Base-by-base conservation (phyloP, 768 basidiomycete genomes). In the Rhodocollybia butyracea region DNA sequence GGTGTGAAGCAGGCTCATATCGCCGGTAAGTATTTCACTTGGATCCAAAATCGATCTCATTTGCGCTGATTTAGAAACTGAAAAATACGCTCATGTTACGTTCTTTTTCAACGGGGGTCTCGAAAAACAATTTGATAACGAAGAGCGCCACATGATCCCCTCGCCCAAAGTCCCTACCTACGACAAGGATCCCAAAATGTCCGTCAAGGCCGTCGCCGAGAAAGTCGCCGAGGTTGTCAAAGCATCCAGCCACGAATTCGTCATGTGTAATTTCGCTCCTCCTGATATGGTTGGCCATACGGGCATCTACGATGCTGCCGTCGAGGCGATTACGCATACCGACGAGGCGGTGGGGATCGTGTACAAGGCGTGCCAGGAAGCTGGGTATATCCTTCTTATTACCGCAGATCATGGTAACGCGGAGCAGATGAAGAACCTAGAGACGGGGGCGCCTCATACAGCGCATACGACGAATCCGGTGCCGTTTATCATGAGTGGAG, bases 221-320 rank as follows among this genome's bases (percentile, higher is more conserved):
- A 92, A 91, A 69, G 94, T 97, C n/a, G 90, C 91, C 1, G 87
- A 92, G 69, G 79, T 94, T 7, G 80, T 98, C 59, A 80, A 79
- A 64, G 74, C 75, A 61, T 72, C 77, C 54, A 77, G 85, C 43
- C 80, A 91, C 64, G 89, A 95, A 41, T 97, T 97, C 65, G 82
- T 97, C 56, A 97, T 97, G 94, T 96, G 93, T 76, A 97, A 96
- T 74, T 97, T 96, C 70, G 94, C 94, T 3, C 94, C 94, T 32
- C 94, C 94, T 3, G 94, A 98, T 66, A 96, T 97, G 94, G 94
- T 96, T 51, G 94, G 95, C 32, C 95, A 96, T 72, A 97, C 94
- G 0, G 95, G 94, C 57, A 74, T 88, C 26, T 96, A 83, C 70
- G 92, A 96, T 2, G 94, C 95, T 0, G 94, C 95, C 1, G 90